Evolutionary conservation across 2,329 filamentous ascomycete genomes (phyloP).

Genomic region (Apiospora kogelbergensis): DNA sequence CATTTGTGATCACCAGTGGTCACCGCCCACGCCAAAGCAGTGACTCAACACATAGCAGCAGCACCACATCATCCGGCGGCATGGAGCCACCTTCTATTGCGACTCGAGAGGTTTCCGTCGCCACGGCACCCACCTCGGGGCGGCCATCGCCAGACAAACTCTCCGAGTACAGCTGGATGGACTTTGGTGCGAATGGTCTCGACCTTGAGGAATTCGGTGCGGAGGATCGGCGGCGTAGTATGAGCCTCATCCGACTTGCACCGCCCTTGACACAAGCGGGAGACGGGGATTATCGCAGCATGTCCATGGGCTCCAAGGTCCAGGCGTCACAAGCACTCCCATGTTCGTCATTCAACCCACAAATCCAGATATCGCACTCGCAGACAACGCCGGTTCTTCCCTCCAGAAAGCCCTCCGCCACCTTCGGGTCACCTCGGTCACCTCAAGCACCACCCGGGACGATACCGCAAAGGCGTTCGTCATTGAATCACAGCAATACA

Average conservation of each 20-base stretch:
- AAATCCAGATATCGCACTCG: slow-evolving; percentile 1
- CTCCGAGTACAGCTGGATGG: slow-evolving; percentile 30
- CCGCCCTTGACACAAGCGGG: slow-evolving; percentile 10
- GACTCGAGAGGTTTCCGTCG: slow-evolving; percentile 37
- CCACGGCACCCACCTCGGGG: slow-evolving; percentile 40
- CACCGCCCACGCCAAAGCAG: slow-evolving; percentile 23
- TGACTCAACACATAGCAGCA: slow-evolving; percentile 30
- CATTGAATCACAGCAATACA: slow-evolving; percentile 1
- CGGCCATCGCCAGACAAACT: slow-evolving; percentile 22
- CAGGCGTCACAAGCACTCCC: slow-evolving; percentile 1
- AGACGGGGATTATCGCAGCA: slow-evolving; percentile 19
- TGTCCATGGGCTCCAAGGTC: slow-evolving; percentile 22
- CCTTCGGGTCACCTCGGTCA: background rate
- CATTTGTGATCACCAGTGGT: slow-evolving; percentile 22
- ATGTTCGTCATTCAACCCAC: slow-evolving; percentile 13
- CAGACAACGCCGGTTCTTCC: background rate
- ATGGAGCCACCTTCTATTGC: slow-evolving; percentile 33
- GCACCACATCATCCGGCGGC: slow-evolving; percentile 36
- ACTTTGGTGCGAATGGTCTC: slow-evolving; percentile 16
- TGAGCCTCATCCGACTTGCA: slow-evolving; percentile 21
- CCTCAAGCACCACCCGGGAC: background rate
- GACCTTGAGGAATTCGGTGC: slow-evolving; percentile 21
- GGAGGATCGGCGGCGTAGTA: slow-evolving; percentile 25
- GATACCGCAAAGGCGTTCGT: slow-evolving; percentile 13
- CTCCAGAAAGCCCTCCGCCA: background rate